Percentiles rank a stretch among this genome's conserved stretches.
Evolutionary conservation across 208 protist species (phyloP).

Genomic region (Tritrichomonas foetus): DNA sequence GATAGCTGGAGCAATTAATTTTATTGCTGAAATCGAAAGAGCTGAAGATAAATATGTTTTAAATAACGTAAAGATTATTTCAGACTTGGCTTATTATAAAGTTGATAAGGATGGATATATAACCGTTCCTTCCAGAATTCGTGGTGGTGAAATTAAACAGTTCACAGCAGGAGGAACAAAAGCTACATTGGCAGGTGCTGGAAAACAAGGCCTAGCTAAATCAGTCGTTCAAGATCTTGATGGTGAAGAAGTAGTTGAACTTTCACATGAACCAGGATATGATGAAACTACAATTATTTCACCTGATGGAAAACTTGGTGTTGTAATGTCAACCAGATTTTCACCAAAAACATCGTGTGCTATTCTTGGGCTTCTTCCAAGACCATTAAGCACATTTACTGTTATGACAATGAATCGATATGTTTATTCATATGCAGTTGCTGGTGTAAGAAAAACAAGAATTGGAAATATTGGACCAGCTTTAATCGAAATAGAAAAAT

Average conservation of each 20-base stretch:
- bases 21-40: background rate
- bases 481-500: background rate
- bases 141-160: constrained; percentile 27
- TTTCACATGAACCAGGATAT: background rate
- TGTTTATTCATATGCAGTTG: background rate
- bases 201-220: background rate
- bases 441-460: background rate
- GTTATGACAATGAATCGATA: background rate
- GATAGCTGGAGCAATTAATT: background rate
- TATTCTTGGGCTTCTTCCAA: background rate
- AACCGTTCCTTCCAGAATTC: background rate
- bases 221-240: background rate
- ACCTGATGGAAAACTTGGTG: constrained; percentile 13
- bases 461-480: background rate
- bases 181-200: background rate
- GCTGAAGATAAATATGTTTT: background rate
- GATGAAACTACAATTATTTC: constrained; percentile 26
- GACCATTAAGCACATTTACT: background rate
- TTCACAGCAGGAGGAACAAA: background rate
- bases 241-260: background rate
- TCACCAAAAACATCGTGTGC: background rate
- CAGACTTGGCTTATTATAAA: background rate
- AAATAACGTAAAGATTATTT: background rate
- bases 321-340: background rate
- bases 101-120: background rate